Base-by-base conservation (phyloP, 129 eudicot genomes). In the Solidago caesia region DNA sequence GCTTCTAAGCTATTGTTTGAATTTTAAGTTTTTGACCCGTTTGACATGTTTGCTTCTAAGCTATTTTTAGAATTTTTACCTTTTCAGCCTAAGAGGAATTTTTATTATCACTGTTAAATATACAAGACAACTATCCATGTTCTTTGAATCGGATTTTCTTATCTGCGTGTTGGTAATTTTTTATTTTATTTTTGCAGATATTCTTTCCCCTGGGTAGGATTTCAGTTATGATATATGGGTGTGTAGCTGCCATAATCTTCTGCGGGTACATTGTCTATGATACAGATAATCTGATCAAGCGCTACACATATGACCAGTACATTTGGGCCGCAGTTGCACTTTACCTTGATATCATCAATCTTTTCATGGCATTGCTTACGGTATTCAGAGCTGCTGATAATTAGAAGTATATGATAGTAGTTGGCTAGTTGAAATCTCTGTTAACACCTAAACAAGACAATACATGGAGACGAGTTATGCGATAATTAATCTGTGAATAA, bases 211-310 rank as follows among this genome's bases (percentile, higher is more conserved):
- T 90, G 77, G 96, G 96, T 2, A 83, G 27, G 71, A 71, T 77
- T 14, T 81, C 85, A 0, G 63, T 68, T 75, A 87, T 87, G 96
- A 83, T 90, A 61, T 87, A 85, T 25, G 96, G 96, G 4, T 76
- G 88, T 64, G 2, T 90, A 33, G 89, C 86, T 5, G 81, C 96
- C 13, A 77, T 90, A 15, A 75, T 90, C 62, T 90, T 87, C 79
- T 90, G 92, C 44, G 96, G 90, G 9, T 90, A 90, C 81, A 87
- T 87, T 8, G 70, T 90, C 6, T 90, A 90, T 21, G 96, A 87
- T 68, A 90, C 96, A 0, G 90, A 90, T 69, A 83, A 90, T 53
- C 75, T 90, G 81, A 90, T 90, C 75, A 87, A 90, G 71, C 82
- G 96, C 8, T 81, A 83, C 64, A 49, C 83, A 2, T 90, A 89